Base-by-base conservation (phyloP, 2,329 filamentous ascomycete genomes). In the Fusarium humuli region DNA sequence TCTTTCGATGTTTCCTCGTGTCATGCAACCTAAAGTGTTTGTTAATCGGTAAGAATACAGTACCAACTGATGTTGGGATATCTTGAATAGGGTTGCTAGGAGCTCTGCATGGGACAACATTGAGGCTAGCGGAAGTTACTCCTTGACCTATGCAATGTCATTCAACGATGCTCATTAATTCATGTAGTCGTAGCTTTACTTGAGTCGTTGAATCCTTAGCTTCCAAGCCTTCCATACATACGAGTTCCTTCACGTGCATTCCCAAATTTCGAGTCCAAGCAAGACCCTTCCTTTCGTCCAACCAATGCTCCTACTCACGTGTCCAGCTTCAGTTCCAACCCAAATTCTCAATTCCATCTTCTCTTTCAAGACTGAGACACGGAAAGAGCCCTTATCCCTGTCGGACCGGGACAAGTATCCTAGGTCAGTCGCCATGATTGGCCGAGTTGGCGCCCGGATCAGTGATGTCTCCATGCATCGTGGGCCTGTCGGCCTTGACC, bases 401-500 rank as follows among this genome's bases (percentile, higher is more conserved):
- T 57, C 52, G 40, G 64, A 30, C 67, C 65, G 55, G 65, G 62
- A 70, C 57, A 40, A 46, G 54, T 65, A 71, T 64, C 59, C 53
- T 50, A 62, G 53, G 56, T 46, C 49, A 32, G 53, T 54, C 52
- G 25, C 65, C 55, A 49, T 79, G 75, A 80, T 80, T 80, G 79
- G 79, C 47, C 67, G 50, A 71, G 71, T 79, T 79, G 78, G 76
- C 79, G 79, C 79, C 78, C 70, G 68, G 65, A 67, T 73, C 64
- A 60, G 70, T 76, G 72, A 73, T 75, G 64, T 64, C 67, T 57
- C 69, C 73, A 71, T 72, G 65, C 71, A 69, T 67, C 67, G 64
- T 73, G 74, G 74, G 63, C 57, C 60, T 44, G 54, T 64, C 56
- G 57, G 64, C 49, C 46, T 61, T 54, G 73, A 65, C 71, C 73